Percentiles rank a stretch among this genome's conserved stretches.
Conservation (phyloP, 2,329 filamentous ascomycete genomes). For the Paradendryphiella salina region DNA sequence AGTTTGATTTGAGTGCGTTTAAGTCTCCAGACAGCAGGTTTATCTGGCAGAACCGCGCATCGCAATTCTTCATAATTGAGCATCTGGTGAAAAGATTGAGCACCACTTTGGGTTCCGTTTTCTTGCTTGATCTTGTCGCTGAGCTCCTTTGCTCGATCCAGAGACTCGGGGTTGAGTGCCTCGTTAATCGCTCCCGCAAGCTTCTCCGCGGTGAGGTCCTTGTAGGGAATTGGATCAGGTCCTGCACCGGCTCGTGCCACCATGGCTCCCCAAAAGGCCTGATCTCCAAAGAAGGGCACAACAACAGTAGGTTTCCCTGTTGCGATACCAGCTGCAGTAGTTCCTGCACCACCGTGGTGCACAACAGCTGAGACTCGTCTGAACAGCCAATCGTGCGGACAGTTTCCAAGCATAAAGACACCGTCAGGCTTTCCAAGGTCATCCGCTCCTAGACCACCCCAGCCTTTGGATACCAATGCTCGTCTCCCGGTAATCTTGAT, state of each 20-base stretch:
- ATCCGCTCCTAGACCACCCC: slow-evolving; percentile 80
- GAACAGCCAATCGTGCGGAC: slow-evolving; percentile 89
- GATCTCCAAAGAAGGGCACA: slow-evolving; percentile 71
- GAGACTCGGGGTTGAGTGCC: slow-evolving; percentile 44
- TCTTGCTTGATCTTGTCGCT: slow-evolving; percentile 46
- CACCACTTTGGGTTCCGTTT: slow-evolving; percentile 44
- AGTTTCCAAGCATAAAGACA: slow-evolving; percentile 82
- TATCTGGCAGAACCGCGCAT: slow-evolving; percentile 39
- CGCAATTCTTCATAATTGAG: slow-evolving; percentile 45
- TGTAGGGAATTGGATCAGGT: slow-evolving; percentile 46
- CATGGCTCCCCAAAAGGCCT: slow-evolving; percentile 51
- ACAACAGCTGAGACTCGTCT: slow-evolving; percentile 78
- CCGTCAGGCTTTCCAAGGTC: slow-evolving; percentile 66
- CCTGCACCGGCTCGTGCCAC: slow-evolving; percentile 48
- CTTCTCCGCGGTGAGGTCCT: slow-evolving; percentile 47
- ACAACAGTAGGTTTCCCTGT: slow-evolving; percentile 79
- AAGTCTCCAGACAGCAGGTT: slow-evolving; percentile 46
- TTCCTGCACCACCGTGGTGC: slow-evolving; percentile 86
- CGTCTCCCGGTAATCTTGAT: slow-evolving; percentile 65
- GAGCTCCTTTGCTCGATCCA: slow-evolving; percentile 44
- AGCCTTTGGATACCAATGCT: slow-evolving; percentile 82
- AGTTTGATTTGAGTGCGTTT: slow-evolving; percentile 45
- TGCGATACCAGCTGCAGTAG: slow-evolving; percentile 82
- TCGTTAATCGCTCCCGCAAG: slow-evolving; percentile 46
- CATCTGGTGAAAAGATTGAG: slow-evolving; percentile 46